Evolutionary conservation across 768 basidiomycete species (phyloP).

Genomic region (Amanita pallidorosea): DNA sequence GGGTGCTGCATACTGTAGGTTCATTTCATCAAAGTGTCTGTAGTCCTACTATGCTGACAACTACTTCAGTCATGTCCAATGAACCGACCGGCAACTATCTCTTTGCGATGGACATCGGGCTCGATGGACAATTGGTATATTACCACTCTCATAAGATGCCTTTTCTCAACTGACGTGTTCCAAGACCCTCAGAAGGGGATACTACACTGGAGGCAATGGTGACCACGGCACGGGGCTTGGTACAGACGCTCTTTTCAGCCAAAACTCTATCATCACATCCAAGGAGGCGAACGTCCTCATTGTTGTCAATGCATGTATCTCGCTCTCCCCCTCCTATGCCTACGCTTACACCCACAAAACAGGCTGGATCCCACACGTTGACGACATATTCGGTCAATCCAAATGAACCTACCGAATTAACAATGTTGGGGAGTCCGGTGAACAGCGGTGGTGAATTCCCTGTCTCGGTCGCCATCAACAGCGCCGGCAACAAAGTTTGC

Average conservation of each 20-base stretch:
- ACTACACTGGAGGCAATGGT: conserved; percentile 23
- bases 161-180: not conserved
- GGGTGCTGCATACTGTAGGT: conserved; percentile 1
- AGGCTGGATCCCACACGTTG: conserved; percentile 32
- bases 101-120: not conserved
- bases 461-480: conserved; percentile 27
- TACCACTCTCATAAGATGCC: not conserved
- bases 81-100: not conserved
- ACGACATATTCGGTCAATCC: conserved; percentile 31
- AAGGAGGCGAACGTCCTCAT: conserved; percentile 18
- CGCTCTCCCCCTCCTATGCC: not conserved
- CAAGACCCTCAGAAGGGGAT: conserved; percentile 17
- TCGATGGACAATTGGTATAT: not conserved
- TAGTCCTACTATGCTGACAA: not conserved
- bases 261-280: conserved; percentile 29
- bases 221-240: conserved; percentile 22
- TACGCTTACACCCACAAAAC: not conserved
- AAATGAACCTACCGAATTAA: conserved; percentile 27
- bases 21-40: not conserved
- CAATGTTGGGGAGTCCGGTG: conserved; percentile 31
- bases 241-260: conserved; percentile 30
- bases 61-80: not conserved
- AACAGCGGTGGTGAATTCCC: conserved; percentile 40
- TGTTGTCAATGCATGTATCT: conserved; percentile 21
- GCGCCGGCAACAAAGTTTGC: conserved; percentile 19